Evolutionary conservation across 176 grass and related monocot species (phyloP).

Genomic region (Raddia distichophylla): DNA sequence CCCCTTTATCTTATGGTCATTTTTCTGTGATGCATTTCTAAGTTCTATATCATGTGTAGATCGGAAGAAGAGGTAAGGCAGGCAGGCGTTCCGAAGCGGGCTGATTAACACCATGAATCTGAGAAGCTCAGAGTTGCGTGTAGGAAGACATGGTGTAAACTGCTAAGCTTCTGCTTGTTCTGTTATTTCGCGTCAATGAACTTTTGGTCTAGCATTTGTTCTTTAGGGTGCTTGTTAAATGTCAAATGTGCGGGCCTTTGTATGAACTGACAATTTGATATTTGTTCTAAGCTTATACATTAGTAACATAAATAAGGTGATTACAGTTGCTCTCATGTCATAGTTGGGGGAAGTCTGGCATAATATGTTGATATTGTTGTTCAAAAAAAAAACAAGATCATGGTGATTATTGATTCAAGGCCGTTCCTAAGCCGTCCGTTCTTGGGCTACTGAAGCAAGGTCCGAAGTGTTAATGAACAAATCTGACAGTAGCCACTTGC

Average conservation of each 20-base stretch:
- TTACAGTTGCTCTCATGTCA: neutral
- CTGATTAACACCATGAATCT: neutral
- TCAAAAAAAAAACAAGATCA: neutral
- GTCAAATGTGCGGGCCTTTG: neutral
- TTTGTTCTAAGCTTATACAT: conserved; percentile 18
- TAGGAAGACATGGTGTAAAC: neutral
- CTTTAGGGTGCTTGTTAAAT: conserved; percentile 1
- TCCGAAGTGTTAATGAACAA: too few species aligned
- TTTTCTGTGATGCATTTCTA: neutral
- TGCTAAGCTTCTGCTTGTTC: conserved; percentile 7
- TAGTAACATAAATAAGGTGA: conserved; percentile 36
- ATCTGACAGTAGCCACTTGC: too few species aligned
- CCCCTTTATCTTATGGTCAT: too few species aligned
- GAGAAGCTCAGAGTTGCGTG: neutral
- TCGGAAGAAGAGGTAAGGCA: conserved; percentile 8
- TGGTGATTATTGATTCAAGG: too few species aligned
- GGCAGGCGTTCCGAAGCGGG: conserved; percentile 4
- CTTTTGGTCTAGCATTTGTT: neutral
- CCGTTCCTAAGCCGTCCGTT: too few species aligned
- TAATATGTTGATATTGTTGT: neutral
- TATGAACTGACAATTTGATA: neutral
- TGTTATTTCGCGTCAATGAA: neutral
- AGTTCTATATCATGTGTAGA: neutral
- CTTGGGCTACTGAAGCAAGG: too few species aligned
- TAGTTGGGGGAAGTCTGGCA: neutral